Evolutionary conservation across 768 basidiomycete genomes (phyloP).

Genomic region (Rhizopogon salebrosus): DNA sequence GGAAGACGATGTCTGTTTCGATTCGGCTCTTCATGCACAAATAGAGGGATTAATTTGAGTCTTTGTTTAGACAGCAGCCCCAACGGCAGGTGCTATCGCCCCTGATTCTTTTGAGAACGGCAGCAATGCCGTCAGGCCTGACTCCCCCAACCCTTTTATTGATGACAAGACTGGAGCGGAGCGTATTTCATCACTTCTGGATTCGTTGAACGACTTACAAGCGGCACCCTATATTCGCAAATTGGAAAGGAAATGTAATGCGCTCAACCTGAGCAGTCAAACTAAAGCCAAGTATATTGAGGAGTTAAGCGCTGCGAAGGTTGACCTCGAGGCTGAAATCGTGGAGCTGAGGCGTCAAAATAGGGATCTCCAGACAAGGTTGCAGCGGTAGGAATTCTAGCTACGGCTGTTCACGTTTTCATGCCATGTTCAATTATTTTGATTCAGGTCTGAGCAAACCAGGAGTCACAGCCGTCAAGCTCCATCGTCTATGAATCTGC

Average conservation of each 20-base stretch:
- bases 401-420: neutral
- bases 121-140: conserved; percentile 3
- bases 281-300: conserved; percentile 23
- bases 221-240: conserved; percentile 27
- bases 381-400: neutral
- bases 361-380: conserved; percentile 7
- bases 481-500: conserved; percentile 1
- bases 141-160: conserved; percentile 3
- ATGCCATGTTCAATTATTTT: neutral
- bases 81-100: neutral
- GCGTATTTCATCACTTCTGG: conserved; percentile 4
- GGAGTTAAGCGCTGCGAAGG: conserved; percentile 3
- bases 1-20: conserved; percentile 10
- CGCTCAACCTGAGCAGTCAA: conserved; percentile 30
- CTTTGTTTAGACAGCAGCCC: neutral
- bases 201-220: conserved; percentile 8
- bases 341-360: neutral
- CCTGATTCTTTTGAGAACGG: neutral
- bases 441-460: neutral
- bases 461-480: conserved; percentile 1
- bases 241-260: conserved; percentile 34
- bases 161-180: neutral
- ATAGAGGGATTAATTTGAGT: neutral
- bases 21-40: neutral
- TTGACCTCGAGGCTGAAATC: neutral